These are phyloP conservation scores for Trichophyton schoenleinii DNA, from an alignment of 2,329 filamentous ascomycete genomes.

Conservation along the genomic window DNA sequence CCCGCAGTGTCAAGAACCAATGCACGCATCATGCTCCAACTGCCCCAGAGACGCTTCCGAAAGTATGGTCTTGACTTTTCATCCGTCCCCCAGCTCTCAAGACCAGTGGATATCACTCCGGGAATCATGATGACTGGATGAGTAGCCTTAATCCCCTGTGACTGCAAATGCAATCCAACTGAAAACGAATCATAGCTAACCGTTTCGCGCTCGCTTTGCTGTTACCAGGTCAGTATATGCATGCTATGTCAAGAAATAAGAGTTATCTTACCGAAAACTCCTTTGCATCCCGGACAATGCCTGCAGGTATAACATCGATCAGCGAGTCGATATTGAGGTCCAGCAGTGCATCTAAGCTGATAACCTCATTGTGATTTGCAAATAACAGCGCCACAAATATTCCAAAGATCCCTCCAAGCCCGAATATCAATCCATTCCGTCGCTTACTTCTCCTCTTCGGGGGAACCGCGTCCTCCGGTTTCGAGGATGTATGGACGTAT, in stretches of 20 bases:
- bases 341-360: constrained; percentile 62
- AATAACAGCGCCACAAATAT: constrained; percentile 83
- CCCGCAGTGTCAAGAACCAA: constrained; percentile 82
- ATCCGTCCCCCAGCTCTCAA: constrained; percentile 92
- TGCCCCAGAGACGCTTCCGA: constrained; percentile 87
- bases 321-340: constrained; percentile 70
- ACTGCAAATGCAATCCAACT: constrained; percentile 68
- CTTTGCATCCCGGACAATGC: constrained; percentile 71
- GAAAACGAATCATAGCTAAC: constrained; percentile 90
- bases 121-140: constrained; percentile 96
- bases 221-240: constrained; percentile 8
- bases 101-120: constrained; percentile 89
- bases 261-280: constrained; percentile 58
- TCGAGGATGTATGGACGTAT: neutral
- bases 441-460: constrained; percentile 48
- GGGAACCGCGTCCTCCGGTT: neutral
- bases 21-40: constrained; percentile 97
- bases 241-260: constrained; percentile 14
- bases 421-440: constrained; percentile 69
- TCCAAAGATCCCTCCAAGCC: constrained; percentile 79
- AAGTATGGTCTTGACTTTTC: constrained; percentile 82
- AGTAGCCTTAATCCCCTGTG: constrained; percentile 66
- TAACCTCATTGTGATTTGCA: constrained; percentile 75
- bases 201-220: constrained; percentile 73
- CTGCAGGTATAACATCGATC: constrained; percentile 75